These are phyloP conservation scores for Pythium diclinum DNA, from an alignment of 352 stramenopile species.

Conservation along the genomic window DNA sequence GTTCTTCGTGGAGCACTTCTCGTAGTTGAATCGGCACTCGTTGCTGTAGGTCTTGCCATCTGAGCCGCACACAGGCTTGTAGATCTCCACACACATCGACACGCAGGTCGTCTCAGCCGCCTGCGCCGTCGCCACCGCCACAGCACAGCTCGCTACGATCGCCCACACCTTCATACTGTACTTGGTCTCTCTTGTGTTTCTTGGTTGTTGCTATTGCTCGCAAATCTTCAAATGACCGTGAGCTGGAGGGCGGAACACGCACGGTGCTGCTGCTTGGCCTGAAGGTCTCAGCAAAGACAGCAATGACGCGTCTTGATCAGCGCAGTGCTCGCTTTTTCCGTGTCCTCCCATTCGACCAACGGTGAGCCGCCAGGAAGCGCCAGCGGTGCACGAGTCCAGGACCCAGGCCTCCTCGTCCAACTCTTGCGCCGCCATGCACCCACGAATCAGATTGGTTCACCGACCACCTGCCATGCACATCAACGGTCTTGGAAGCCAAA, in stretches of 20 bases:
- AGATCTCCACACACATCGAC: slow-evolving; percentile 22
- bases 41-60: slow-evolving; percentile 32
- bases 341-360: not conserved
- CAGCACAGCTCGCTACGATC: slow-evolving; percentile 11
- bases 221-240: slow-evolving; percentile 14
- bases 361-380: not conserved
- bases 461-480: not conserved
- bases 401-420: not conserved
- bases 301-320: not conserved
- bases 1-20: slow-evolving; percentile 28
- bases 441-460: slow-evolving; percentile 21
- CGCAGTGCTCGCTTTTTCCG: not conserved
- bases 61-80: slow-evolving; percentile 30
- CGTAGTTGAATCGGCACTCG: slow-evolving; percentile 26
- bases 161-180: slow-evolving; percentile 19
- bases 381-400: not conserved
- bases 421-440: not conserved
- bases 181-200: not conserved
- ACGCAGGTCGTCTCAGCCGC: slow-evolving; percentile 16
- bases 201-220: not conserved
- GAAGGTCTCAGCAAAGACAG: not conserved
- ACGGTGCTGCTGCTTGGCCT: not conserved
- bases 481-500: not conserved
- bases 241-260: not conserved
- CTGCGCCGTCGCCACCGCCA: slow-evolving; percentile 1